Base-by-base conservation (phyloP, 108 stramenopile species). In the Parmales sp. region DNA sequence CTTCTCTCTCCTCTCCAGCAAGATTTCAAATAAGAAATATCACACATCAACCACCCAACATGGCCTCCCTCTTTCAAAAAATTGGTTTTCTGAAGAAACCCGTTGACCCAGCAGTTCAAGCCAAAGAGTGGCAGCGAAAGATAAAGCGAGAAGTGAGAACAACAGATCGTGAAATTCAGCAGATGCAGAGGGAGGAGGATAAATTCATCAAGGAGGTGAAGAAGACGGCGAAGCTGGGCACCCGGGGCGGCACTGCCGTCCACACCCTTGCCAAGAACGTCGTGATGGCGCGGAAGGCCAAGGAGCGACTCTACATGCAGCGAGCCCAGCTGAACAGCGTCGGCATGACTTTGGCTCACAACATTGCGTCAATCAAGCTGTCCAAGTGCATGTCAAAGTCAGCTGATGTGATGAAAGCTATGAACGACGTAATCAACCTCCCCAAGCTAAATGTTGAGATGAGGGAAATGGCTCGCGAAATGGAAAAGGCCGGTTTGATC, bases 401-500 rank as follows among this genome's bases (percentile, higher is more conserved):
- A 43, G 69, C 76, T 4, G 77, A 80, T 64, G 75, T 80, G 26
- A 80, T 80, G 79, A 26, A 38, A 16, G 39, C 70, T 23, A 78
- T 80, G 67, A 76, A 76, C 38, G 34, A 74, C n/a, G 45, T 77
- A 23, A 72, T 80, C 29, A 80, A 80, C 39, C 69, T 80, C 38
- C 79, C 79, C 2, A 71, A 80, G 69, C 71, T 80, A 11, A 71
- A 72, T 37, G 39, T 41, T 66, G 74, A 69, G 25, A 80, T 80
- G 79, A 71, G 72, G 64, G 64, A 75, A 25, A 74, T 80, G 45
- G 74, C 76, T 36, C 63, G 69, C 44, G 79, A 80, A 72, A 80
- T 80, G 79, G 79, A 78, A 51, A 64, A 68, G 13, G 77, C 77
- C 0, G 79, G 79, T 0, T 37, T 80, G 1, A 73, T 80, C 26